These are phyloP conservation scores for Mycena kentingensis DNA, from an alignment of 768 basidiomycete genomes.

Conservation along the genomic window DNA sequence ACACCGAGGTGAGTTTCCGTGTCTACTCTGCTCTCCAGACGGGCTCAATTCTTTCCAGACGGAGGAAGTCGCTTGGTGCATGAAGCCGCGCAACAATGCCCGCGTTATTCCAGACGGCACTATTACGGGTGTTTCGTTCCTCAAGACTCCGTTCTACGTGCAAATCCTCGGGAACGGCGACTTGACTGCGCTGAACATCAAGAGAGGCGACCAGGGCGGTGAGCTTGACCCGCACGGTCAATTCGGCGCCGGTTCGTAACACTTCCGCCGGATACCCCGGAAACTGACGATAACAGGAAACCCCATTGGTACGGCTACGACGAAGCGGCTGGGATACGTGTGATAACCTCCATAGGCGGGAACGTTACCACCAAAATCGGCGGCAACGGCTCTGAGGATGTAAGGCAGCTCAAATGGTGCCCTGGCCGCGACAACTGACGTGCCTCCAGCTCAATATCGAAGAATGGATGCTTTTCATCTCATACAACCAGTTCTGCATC, in stretches of 20 bases:
- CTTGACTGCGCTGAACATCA: conserved; percentile 44
- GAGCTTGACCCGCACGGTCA: conserved; percentile 50
- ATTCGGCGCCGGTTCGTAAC: conserved; percentile 37
- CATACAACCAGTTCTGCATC: conserved; percentile 41
- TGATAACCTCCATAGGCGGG: conserved; percentile 46
- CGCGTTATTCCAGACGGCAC: conserved; percentile 48
- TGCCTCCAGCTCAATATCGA: conserved; percentile 39
- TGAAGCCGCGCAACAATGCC: conserved; percentile 44
- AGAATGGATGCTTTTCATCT: conserved; percentile 44
- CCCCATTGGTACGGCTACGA: too few species aligned
- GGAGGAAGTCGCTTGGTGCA: conserved; percentile 49
- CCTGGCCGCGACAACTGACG: conserved; percentile 30
- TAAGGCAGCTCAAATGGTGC: not conserved
- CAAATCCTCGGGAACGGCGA: conserved; percentile 47
- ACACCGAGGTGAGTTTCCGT: conserved; percentile 38
- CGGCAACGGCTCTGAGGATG: too few species aligned
- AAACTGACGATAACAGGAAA: too few species aligned
- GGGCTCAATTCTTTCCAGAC: conserved; percentile 28
- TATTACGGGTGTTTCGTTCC: conserved; percentile 42
- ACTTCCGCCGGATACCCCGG: too few species aligned
- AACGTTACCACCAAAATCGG: conserved; percentile 46
- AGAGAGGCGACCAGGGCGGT: conserved; percentile 42
- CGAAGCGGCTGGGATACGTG: too few species aligned
- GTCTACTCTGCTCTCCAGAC: not conserved
- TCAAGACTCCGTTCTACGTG: conserved; percentile 47